Percentiles rank a stretch among this genome's conserved stretches.
Conservation (phyloP, 495 filamentous ascomycete genomes). For the Xylaria sp. region DNA sequence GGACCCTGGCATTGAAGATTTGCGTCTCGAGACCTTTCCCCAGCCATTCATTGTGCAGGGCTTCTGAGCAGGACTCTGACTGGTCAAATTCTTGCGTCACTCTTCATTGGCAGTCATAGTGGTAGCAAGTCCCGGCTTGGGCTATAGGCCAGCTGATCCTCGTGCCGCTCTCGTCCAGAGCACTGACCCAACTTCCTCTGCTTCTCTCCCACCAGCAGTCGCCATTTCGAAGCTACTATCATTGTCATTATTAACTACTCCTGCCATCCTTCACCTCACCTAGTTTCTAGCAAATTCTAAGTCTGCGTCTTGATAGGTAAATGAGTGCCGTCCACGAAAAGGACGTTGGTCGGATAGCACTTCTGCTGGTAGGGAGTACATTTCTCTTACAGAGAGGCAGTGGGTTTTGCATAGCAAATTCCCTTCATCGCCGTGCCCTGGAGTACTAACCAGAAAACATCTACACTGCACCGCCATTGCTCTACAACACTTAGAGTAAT, state of each 20-base stretch:
- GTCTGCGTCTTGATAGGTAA: constrained; percentile 3
- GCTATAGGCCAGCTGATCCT: constrained; percentile 38
- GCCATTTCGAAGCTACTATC: constrained; percentile 15
- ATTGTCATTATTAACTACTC: constrained; percentile 16
- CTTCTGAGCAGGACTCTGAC: constrained; percentile 44
- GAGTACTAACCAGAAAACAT: constrained; percentile 9
- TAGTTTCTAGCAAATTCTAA: not conserved
- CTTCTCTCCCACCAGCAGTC: constrained; percentile 16
- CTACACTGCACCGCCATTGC: not conserved
- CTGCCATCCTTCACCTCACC: constrained; percentile 3
- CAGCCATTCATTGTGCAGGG: constrained; percentile 52
- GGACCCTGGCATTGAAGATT: constrained; percentile 20
- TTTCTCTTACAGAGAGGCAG: not conserved
- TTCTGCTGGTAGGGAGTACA: not conserved
- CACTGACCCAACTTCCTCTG: constrained; percentile 32
- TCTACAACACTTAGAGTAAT: not conserved
- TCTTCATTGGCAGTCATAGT: constrained; percentile 46
- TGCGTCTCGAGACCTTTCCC: constrained; percentile 26
- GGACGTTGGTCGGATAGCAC: not conserved
- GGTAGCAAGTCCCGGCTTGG: constrained; percentile 38
- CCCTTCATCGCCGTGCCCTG: not conserved
- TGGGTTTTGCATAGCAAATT: constrained; percentile 6
- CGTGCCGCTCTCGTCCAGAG: constrained; percentile 37
- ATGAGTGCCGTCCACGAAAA: constrained; percentile 5
- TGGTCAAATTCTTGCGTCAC: constrained; percentile 49